Evolutionary conservation across 768 basidiomycete species (phyloP).

Genomic region (Lepiota subincarnata): DNA sequence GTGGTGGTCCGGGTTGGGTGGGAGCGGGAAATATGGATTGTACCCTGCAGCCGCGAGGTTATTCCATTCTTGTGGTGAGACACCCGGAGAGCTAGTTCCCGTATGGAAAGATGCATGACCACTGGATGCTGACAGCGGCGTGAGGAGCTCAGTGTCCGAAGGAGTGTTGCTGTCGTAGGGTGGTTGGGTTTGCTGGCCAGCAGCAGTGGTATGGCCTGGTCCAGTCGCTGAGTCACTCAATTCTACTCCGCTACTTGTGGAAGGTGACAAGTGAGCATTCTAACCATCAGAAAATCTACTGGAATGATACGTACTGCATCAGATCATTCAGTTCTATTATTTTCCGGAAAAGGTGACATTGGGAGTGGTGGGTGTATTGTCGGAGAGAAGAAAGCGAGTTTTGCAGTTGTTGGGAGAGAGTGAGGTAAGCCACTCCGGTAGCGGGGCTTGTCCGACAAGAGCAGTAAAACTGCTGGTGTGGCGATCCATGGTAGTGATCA

Average conservation of each 20-base stretch:
- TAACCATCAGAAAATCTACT: conserved; percentile 8
- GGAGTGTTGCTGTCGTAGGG: conserved; percentile 58
- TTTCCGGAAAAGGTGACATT: conserved; percentile 53
- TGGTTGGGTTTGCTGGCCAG: conserved; percentile 15
- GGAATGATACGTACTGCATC: conserved; percentile 53
- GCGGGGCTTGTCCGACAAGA: conserved; percentile 62
- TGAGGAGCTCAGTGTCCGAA: conserved; percentile 60
- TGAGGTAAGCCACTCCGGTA: conserved; percentile 53
- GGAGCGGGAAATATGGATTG: conserved; percentile 66
- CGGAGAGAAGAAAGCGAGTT: conserved; percentile 51
- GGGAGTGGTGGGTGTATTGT: conserved; percentile 57
- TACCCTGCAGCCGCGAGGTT: conserved; percentile 51
- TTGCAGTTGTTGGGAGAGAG: conserved; percentile 62
- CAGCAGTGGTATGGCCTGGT: conserved; percentile 18
- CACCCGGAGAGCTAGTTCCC: conserved; percentile 36
- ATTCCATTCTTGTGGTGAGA: conserved; percentile 61
- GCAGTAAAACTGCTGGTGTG: conserved; percentile 42
- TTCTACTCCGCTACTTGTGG: conserved; percentile 42
- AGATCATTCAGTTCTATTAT: conserved; percentile 58
- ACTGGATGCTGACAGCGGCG: conserved; percentile 48
- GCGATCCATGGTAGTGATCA: conserved; percentile 30
- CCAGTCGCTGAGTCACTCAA: conserved; percentile 35
- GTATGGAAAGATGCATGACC: conserved; percentile 43
- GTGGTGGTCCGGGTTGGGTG: conserved; percentile 41
- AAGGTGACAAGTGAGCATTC: not conserved